Evolutionary conservation across 148 eudicot genomes (phyloP).

Genomic region (Persicaria tinctoria): DNA sequence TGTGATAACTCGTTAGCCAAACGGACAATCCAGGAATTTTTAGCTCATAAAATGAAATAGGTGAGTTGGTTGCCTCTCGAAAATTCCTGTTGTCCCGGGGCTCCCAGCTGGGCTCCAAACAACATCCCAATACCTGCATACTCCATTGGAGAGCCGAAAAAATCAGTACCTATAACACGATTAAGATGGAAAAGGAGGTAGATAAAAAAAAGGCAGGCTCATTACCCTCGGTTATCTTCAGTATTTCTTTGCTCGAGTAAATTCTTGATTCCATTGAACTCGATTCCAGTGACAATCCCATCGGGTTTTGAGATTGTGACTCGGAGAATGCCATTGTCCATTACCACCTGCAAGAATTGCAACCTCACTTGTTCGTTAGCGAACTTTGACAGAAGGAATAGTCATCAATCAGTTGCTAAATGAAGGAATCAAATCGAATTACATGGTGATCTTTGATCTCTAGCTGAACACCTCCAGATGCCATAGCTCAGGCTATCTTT

Average conservation of each 20-base stretch:
- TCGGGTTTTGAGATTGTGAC: slow-evolving; percentile 16
- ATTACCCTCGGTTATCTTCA: slow-evolving; percentile 8
- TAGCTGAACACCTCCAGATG: slow-evolving; percentile 7
- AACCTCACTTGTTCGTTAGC: neutral
- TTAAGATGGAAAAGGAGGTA: neutral
- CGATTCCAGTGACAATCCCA: slow-evolving; percentile 12
- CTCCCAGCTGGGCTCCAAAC: slow-evolving; percentile 58
- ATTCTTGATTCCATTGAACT: slow-evolving; percentile 15
- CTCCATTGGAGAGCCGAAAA: slow-evolving; percentile 2
- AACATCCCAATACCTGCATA: slow-evolving; percentile 65
- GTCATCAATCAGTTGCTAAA: neutral
- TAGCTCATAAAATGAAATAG: neutral
- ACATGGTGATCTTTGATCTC: slow-evolving; percentile 9
- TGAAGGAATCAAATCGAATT: neutral
- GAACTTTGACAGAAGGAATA: neutral
- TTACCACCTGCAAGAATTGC: slow-evolving; percentile 10
- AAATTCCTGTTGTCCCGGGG: slow-evolving; percentile 53
- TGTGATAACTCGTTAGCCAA: slow-evolving; percentile 2
- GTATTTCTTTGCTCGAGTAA: slow-evolving; percentile 13
- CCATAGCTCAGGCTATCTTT: neutral
- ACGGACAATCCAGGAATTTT: neutral
- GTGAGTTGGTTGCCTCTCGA: slow-evolving; percentile 39
- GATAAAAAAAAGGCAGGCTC: neutral
- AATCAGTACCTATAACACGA: neutral
- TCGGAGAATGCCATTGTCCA: slow-evolving; percentile 13